Conservation (phyloP, 176 grass and related monocot genomes). For the Phragmites australis region DNA sequence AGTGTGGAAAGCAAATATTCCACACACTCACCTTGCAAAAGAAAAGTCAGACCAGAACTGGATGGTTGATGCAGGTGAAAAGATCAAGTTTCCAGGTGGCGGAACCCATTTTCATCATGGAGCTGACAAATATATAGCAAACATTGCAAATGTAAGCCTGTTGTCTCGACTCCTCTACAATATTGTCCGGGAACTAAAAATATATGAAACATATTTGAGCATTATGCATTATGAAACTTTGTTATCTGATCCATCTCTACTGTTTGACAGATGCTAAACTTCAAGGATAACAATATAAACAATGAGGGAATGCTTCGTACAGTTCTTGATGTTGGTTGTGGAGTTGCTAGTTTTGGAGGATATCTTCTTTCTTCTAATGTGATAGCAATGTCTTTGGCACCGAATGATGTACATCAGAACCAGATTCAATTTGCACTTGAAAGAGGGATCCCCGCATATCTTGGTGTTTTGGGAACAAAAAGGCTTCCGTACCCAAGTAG, state of each 20-base stretch:
- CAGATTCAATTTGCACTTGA: constrained; percentile 99
- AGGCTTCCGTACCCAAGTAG: constrained; percentile 93
- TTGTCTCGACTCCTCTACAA: neutral
- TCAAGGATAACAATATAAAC: constrained; percentile 84
- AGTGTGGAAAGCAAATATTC: constrained; percentile 98
- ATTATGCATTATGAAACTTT: neutral
- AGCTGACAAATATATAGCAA: constrained; percentile 94
- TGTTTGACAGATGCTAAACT: constrained; percentile 82
- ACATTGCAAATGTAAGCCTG: constrained; percentile 87
- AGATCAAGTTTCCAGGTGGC: constrained; percentile 92
- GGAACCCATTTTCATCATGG: constrained; percentile 99
- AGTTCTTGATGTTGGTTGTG: constrained; percentile 97
- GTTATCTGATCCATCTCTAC: constrained; percentile 38
- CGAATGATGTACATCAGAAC: constrained; percentile 99
- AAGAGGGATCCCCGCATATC: constrained; percentile 96
- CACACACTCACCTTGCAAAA: constrained; percentile 93
- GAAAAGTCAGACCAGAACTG: constrained; percentile 99
- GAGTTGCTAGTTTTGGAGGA: constrained; percentile 96
- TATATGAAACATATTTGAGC: constrained; percentile 1
- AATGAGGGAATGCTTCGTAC: constrained; percentile 88
- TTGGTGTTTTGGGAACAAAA: constrained; percentile 96
- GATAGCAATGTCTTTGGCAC: constrained; percentile 95
- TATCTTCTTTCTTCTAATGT: constrained; percentile 95
- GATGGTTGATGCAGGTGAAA: constrained; percentile 95
- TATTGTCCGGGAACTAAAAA: neutral